A percentile compares a stretch with the other conserved stretches of the same genome.
These are phyloP conservation scores for Dicorynia guianensis DNA, from an alignment of 306 rosid genomes.

Conservation along the genomic window DNA sequence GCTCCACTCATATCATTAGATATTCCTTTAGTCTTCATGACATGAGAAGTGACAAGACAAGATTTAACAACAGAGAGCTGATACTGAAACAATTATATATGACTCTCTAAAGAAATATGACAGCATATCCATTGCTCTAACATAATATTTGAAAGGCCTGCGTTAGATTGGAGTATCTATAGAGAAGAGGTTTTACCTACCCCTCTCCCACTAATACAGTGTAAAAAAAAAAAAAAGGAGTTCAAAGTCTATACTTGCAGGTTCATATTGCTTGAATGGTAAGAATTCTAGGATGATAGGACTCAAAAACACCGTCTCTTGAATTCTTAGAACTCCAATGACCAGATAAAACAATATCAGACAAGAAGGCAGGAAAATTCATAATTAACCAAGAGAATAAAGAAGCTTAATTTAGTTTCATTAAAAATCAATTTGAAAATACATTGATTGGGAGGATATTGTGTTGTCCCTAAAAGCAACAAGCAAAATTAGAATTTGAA, in stretches of 20 bases:
- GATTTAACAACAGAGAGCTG: conserved; percentile 26
- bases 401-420: not conserved
- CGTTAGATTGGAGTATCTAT: not conserved
- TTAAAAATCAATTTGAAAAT: conserved; percentile 12
- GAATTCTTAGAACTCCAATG: not conserved
- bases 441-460: not conserved
- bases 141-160: conserved; percentile 18
- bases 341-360: not conserved
- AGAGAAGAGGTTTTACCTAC: too few relatives aligned
- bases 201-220: too few relatives aligned
- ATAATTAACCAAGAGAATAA: not conserved
- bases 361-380: not conserved
- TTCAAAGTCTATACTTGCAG: not conserved
- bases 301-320: not conserved
- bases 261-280: not conserved
- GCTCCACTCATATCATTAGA: conserved; percentile 59
- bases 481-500: conserved; percentile 19
- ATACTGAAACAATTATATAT: conserved; percentile 1
- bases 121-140: conserved; percentile 21
- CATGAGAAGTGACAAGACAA: conserved; percentile 32
- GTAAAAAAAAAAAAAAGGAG: not conserved
- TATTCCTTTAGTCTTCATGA: conserved; percentile 71
- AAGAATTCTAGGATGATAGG: not conserved
- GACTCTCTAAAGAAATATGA: conserved; percentile 1
- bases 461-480: conserved; percentile 27